phyloP scores from a whole-genome alignment of 805 yeast genomes.

The Saccharomycopsis vini region DNA sequence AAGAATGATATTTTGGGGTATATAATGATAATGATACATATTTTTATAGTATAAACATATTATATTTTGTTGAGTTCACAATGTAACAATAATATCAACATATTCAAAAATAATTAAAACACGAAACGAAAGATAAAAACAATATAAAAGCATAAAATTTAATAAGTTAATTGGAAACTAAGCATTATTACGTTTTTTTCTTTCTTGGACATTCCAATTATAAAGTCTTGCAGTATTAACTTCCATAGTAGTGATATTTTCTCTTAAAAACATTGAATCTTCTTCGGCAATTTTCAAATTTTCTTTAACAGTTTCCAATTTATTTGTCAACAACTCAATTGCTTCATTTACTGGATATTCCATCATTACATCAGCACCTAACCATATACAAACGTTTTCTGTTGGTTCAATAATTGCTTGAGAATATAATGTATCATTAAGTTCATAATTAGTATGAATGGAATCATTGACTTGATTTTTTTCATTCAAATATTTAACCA shows the following conservation, averaged over 20 bases:
- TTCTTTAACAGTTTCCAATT: constrained; percentile 53
- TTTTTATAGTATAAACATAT: too few species aligned
- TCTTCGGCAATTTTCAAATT: constrained; percentile 60
- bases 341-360: constrained; percentile 93
- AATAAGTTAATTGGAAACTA: not conserved
- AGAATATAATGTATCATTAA: constrained; percentile 88
- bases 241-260: constrained; percentile 94
- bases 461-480: constrained; percentile 35
- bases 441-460: constrained; percentile 76
- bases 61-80: too few species aligned
- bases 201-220: constrained; percentile 80
- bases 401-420: constrained; percentile 63
- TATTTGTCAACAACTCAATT: constrained; percentile 49
- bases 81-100: too few species aligned
- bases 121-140: too few species aligned
- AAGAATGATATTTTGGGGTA: not conserved
- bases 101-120: too few species aligned
- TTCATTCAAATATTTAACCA: constrained; percentile 51
- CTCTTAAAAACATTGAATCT: constrained; percentile 76
- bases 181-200: not conserved
- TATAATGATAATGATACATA: too few species aligned
- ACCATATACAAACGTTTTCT: constrained; percentile 75
- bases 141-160: not conserved
- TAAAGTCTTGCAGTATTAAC: constrained; percentile 91
- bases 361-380: constrained; percentile 97